Base-by-base conservation (phyloP, 1,284 basidiomycete genomes). In the Gymnopus androsaceus region DNA sequence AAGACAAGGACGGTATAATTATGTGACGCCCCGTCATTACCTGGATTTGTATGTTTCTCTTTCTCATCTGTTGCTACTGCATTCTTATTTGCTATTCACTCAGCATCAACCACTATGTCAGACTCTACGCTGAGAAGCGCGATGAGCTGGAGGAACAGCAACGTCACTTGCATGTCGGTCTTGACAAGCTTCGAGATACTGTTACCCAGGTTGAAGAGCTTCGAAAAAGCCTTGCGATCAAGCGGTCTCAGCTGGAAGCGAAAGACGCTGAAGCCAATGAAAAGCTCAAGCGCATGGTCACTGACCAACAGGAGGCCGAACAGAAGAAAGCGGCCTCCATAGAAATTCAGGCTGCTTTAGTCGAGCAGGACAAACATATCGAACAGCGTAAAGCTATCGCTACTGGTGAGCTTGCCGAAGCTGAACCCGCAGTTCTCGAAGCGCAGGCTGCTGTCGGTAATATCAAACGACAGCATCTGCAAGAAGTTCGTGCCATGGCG, bases 101-200 rank as follows among this genome's bases (percentile, higher is more conserved):
- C 58, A 95, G 94, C 68, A 96, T 99, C 74, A 93, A 97, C 63
- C 95, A 99, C 66, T 99, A 98, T 66, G 95, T 98, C 34, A 84
- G 88, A n/a, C 82, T 99, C 30, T 95, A 95, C 66, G 93, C 89
- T 56, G 95, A 99, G 74, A 99, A 99, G 74, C 90, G 95, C n/a
- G 95, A 98, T 63, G 94, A 97, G 67, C 82, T 99, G 25, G 97
- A 99, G 71, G 97, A 99, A 69, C 95, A 99, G 71, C 98, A 99
- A 68, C 90, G 97, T 33, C 98, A 99, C 76, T 82, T 99, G 57
- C 96, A 99, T 67, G 94, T 99, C 59, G 97, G 97, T 63, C 85
- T 99, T 46, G 96, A 99, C 74, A 99, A 99, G 72, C 85, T 99
- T 21, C 89, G 87, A 37, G 94, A 95, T 58, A 99, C 97, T 0